Conservation (phyloP, 441 rosid species). For the Adansonia rubrostipa region DNA sequence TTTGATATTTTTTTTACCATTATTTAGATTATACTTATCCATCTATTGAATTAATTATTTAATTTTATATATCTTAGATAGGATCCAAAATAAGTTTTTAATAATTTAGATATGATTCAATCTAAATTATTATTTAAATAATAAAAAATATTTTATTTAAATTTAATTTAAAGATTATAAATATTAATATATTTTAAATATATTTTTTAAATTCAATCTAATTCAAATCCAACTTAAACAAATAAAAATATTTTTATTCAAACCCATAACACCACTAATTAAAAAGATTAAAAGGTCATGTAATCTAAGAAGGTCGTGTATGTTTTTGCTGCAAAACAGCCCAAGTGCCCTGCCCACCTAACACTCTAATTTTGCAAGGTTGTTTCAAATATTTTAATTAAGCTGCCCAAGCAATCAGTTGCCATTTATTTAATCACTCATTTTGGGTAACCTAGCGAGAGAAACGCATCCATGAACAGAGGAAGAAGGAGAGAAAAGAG, state of each 20-base stretch:
- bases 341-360: not conserved
- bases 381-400: not conserved
- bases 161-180: no score
- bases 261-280: not conserved
- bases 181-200: no score
- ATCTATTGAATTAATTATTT: no score
- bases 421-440: constrained; percentile 10
- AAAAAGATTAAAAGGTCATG: not conserved
- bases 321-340: not conserved
- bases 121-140: no score
- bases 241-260: not conserved
- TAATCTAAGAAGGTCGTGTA: not conserved
- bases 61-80: no score
- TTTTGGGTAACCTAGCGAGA: not conserved
- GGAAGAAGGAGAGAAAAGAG: not conserved
- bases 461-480: not conserved
- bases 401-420: constrained; percentile 6
- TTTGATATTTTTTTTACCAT: no score
- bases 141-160: no score
- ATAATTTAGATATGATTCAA: no score
- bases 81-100: no score
- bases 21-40: no score
- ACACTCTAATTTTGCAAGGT: not conserved
- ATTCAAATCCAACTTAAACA: no score
- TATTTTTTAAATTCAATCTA: no score